Percentiles rank a stretch among this genome's conserved stretches.
phyloP scores from a whole-genome alignment of 495 filamentous ascomycete genomes.

The Bacidia gigantensis region DNA sequence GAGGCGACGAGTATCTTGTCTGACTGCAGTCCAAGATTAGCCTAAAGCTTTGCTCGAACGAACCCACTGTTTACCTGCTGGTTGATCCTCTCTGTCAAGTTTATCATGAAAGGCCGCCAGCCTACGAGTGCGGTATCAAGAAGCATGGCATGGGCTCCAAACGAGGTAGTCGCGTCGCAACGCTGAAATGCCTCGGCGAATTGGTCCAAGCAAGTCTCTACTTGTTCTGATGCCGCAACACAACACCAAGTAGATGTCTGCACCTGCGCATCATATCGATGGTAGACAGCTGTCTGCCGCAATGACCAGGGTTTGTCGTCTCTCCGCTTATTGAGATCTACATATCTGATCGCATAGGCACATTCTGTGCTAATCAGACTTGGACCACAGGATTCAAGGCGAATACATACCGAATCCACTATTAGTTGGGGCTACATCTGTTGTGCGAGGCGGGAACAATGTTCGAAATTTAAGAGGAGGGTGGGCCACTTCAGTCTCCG shows the following conservation, averaged over 20 bases:
- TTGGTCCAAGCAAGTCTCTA: slow-evolving; percentile 2
- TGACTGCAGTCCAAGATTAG: background rate
- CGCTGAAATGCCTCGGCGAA: slow-evolving; percentile 1
- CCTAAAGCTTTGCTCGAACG: background rate
- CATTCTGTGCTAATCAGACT: slow-evolving; percentile 14
- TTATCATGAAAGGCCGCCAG: slow-evolving; percentile 15
- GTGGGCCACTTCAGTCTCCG: slow-evolving; percentile 14
- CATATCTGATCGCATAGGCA: slow-evolving; percentile 20
- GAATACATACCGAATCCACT: background rate
- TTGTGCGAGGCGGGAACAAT: background rate
- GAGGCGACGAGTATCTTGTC: slow-evolving; percentile 6
- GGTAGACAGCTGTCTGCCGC: slow-evolving; percentile 22
- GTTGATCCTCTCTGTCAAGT: slow-evolving; percentile 6
- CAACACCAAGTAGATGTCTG: slow-evolving; percentile 17
- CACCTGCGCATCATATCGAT: slow-evolving; percentile 9
- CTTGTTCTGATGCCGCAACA: slow-evolving; percentile 17
- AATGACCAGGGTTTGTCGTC: slow-evolving; percentile 21
- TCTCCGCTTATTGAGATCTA: slow-evolving; percentile 15
- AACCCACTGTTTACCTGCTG: slow-evolving; percentile 4
- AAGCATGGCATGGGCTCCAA: slow-evolving; percentile 14
- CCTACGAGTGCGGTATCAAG: slow-evolving; percentile 11
- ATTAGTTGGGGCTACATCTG: background rate
- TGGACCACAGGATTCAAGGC: background rate
- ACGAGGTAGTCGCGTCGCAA: slow-evolving; percentile 5
- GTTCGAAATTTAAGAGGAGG: slow-evolving; percentile 14